Conservation (phyloP, 441 rosid genomes). For the Syzygium malaccense region DNA sequence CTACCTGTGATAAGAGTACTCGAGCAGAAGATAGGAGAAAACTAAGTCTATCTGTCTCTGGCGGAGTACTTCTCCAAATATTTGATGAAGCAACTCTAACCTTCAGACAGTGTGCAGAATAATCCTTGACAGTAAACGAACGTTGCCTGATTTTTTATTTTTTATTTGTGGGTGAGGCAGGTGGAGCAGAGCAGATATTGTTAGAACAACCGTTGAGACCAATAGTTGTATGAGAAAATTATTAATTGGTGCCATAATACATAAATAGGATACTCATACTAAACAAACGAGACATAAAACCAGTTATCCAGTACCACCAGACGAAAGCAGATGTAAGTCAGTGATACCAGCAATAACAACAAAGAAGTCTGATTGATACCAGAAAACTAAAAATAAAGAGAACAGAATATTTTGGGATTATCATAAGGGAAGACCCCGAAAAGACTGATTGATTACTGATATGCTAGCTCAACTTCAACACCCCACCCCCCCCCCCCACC, state of each 20-base stretch:
- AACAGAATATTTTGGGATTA: neutral
- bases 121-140: slow-evolving; percentile 49
- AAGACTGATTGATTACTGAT: neutral
- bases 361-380: neutral
- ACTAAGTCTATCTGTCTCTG: slow-evolving; percentile 22
- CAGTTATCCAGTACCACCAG: neutral
- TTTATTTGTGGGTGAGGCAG: neutral
- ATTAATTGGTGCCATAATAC: neutral
- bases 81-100: slow-evolving; percentile 47
- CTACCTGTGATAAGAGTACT: slow-evolving; percentile 69
- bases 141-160: slow-evolving; percentile 30
- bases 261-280: neutral
- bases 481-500: neutral
- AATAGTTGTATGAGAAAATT: neutral
- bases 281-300: neutral
- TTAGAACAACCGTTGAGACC: neutral
- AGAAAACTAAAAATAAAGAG: neutral
- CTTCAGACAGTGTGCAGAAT: slow-evolving; percentile 33
- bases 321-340: neutral
- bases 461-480: neutral
- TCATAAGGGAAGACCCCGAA: neutral
- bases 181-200: neutral
- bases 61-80: slow-evolving; percentile 47
- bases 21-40: slow-evolving; percentile 59
- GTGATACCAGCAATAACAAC: neutral